Evolutionary conservation across 1,139 yeast genomes (phyloP).

Genomic region (Taphrina wiesneri): DNA sequence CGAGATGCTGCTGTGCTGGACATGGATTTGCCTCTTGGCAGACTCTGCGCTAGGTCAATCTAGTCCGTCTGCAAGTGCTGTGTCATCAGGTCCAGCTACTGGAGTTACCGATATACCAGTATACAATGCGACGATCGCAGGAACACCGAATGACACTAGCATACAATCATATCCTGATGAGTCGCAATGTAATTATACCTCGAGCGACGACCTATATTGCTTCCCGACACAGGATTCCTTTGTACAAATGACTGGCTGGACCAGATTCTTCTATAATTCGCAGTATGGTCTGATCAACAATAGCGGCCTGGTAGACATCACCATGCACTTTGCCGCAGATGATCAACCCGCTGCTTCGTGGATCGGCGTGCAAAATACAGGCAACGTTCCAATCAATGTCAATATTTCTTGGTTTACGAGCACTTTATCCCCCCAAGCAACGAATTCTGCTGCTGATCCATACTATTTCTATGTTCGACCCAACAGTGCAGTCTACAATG

Average conservation of each 20-base stretch:
- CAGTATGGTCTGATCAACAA: slow-evolving; percentile 13
- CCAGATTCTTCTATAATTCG: slow-evolving; percentile 28
- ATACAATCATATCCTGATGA: slow-evolving; percentile 9
- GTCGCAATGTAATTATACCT: slow-evolving; percentile 14
- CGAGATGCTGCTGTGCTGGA: not conserved
- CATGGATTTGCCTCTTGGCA: not conserved
- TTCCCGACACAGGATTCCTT: slow-evolving; percentile 18
- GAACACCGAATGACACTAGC: slow-evolving; percentile 9
- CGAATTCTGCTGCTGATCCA: slow-evolving; percentile 21
- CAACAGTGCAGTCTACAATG: slow-evolving; percentile 23
- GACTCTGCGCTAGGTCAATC: not conserved
- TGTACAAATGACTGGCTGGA: slow-evolving; percentile 33
- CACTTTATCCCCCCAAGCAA: slow-evolving; percentile 13
- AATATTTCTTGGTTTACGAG: slow-evolving; percentile 26
- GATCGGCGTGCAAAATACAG: slow-evolving; percentile 30
- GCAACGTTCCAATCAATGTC: slow-evolving; percentile 28
- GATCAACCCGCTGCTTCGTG: slow-evolving; percentile 30
- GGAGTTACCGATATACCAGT: slow-evolving; percentile 1
- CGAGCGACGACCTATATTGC: slow-evolving; percentile 21
- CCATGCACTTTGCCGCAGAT: slow-evolving; percentile 27
- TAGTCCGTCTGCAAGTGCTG: not conserved
- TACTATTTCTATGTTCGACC: slow-evolving; percentile 28
- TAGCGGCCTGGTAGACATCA: slow-evolving; percentile 23
- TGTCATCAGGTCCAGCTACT: not conserved
- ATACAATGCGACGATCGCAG: slow-evolving; percentile 19